These are phyloP conservation scores for Petunia axillaris DNA, from an alignment of 257 asterid species.

Conservation along the genomic window DNA sequence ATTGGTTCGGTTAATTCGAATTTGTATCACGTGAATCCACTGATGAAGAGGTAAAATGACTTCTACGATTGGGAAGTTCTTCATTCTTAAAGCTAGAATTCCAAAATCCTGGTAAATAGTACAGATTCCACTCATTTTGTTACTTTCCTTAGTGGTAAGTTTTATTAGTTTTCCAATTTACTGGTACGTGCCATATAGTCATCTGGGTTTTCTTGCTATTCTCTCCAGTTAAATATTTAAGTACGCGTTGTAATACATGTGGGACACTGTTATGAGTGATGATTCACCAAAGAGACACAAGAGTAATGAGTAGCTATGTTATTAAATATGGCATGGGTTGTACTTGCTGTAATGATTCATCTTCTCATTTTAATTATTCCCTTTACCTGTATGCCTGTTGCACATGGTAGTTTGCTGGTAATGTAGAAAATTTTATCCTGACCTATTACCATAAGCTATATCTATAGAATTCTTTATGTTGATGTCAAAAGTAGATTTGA, in stretches of 20 bases:
- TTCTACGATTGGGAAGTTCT: too few relatives aligned
- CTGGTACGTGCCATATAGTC: too few relatives aligned
- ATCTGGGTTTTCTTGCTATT: too few relatives aligned
- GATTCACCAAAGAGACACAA: background rate
- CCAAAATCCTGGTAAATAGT: too few relatives aligned
- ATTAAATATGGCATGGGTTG: conserved; percentile 1
- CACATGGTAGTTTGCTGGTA: background rate
- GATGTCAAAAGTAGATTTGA: background rate
- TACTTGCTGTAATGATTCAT: conserved; percentile 4
- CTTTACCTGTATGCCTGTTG: background rate
- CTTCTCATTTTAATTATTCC: background rate
- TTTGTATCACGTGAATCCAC: too few relatives aligned
- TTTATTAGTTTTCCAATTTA: too few relatives aligned
- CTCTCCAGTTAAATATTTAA: background rate
- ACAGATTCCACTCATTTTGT: too few relatives aligned
- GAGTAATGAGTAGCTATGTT: background rate
- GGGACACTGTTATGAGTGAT: conserved; percentile 8
- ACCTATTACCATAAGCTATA: too few relatives aligned
- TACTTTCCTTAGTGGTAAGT: too few relatives aligned
- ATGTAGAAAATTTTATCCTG: background rate
- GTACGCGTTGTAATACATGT: background rate
- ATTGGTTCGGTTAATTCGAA: too few relatives aligned
- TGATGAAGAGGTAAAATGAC: too few relatives aligned
- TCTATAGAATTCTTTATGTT: background rate
- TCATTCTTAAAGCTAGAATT: too few relatives aligned